Conservation (phyloP, 805 yeast genomes). For the Barnettozyma pratensis region DNA sequence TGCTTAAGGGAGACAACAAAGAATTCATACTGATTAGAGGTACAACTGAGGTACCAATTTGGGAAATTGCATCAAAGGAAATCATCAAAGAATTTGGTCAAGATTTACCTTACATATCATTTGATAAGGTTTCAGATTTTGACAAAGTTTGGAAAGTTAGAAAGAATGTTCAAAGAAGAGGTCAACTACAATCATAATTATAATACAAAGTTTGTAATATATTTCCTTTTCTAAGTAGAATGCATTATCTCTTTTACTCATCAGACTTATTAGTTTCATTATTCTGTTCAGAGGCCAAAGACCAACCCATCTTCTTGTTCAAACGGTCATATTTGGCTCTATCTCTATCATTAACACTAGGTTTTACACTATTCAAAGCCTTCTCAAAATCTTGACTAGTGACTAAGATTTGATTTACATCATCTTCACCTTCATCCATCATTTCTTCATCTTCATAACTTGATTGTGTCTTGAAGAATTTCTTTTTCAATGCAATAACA, state of each 20-base stretch:
- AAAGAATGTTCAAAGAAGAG: slow-evolving; percentile 47
- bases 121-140: slow-evolving; percentile 32
- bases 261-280: slow-evolving; percentile 10
- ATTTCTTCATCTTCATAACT: slow-evolving; percentile 43
- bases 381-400: slow-evolving; percentile 57
- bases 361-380: slow-evolving; percentile 75
- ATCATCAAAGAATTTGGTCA: slow-evolving; percentile 15
- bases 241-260: slow-evolving; percentile 1
- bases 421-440: slow-evolving; percentile 35
- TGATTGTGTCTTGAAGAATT: slow-evolving; percentile 46
- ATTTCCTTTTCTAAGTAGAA: no score
- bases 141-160: slow-evolving; percentile 58
- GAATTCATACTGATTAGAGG: slow-evolving; percentile 49
- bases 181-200: slow-evolving; percentile 22
- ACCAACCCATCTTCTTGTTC: slow-evolving; percentile 75
- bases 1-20: slow-evolving; percentile 19
- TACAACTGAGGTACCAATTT: slow-evolving; percentile 58
- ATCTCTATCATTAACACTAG: slow-evolving; percentile 87
- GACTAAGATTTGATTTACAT: slow-evolving; percentile 45
- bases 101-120: slow-evolving; percentile 42
- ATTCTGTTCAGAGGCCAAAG: slow-evolving; percentile 32
- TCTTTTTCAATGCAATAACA: slow-evolving; percentile 74
- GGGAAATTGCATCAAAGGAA: slow-evolving; percentile 37
- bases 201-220: no score
- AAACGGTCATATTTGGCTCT: slow-evolving; percentile 69